Base-by-base conservation (phyloP, 2,329 filamentous ascomycete species). In the Cordyceps farinosa region DNA sequence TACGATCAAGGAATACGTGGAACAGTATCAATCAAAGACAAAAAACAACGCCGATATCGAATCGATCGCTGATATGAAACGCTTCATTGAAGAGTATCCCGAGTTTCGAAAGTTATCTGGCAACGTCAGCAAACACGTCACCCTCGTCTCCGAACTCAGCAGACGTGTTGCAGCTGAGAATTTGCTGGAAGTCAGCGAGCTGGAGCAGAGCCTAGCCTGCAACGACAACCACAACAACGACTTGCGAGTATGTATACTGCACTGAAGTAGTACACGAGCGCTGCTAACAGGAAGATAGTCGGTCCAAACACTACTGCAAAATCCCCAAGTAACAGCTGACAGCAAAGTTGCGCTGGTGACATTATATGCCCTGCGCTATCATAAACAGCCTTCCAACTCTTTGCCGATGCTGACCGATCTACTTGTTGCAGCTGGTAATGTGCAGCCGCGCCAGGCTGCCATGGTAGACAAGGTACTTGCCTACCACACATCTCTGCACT, bases 91-190 rank as follows among this genome's bases (percentile, higher is more conserved):
- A 76, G 95, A 99, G 72, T 99, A 98, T 73, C 95, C 95, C 2
- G 95, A 99, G 74, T 99, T 99, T 75, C 88, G 95, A 64, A 96
- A 97, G 71, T 85, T 99, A 1, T 97, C 95, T 1, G 93, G 95
- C 44, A 99, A 99, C 69, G 95, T 99, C 61, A 98, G 93, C 78
- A 99, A 99, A 74, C 95, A 99, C 73, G 96, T 99, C 63, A 97
- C 95, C 0, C 80, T 99, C 29, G 95, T 99, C 29, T 92, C 92
- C 0, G 96, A 99, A 73, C 82, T 99, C 47, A 97, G 92, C 74
- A 85, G 94, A 63, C 87, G 91, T 62, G 93, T 99, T 15, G 90
- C 90, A 7, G 87, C 90, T 45, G 91, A 98, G 69, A 92, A 87
- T 69, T 77, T 99, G 45, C 82, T 99, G n/a, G 95, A 99, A 75